Evolutionary conservation across 2,329 filamentous ascomycete species (phyloP).

Genomic region (Juglanconis juglandina): DNA sequence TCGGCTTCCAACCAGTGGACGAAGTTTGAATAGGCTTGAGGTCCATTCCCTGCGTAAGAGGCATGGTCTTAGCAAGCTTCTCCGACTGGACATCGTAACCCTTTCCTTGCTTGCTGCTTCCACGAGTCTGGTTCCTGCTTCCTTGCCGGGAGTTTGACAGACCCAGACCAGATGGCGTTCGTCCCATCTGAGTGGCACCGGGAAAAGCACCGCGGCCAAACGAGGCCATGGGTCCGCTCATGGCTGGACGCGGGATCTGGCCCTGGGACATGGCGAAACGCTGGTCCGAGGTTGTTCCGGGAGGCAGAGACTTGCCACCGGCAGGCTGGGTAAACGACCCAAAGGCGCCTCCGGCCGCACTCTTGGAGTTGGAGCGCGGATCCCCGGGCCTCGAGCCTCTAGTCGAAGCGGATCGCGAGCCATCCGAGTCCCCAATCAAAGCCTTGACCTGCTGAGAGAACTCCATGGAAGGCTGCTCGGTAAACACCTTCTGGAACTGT

Average conservation of each 20-base stretch:
- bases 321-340: constrained; percentile 60
- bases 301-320: constrained; percentile 61
- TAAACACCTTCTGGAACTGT: constrained; percentile 94
- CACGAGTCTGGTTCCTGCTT: constrained; percentile 54
- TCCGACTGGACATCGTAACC: constrained; percentile 56
- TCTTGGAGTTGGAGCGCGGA: constrained; percentile 48
- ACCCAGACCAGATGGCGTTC: constrained; percentile 53
- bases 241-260: constrained; percentile 45
- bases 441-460: constrained; percentile 89
- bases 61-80: constrained; percentile 81
- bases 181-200: constrained; percentile 58
- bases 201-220: constrained; percentile 64
- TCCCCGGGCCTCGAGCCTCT: constrained; percentile 41
- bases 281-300: constrained; percentile 73
- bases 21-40: constrained; percentile 75
- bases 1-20: constrained; percentile 84
- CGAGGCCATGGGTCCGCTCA: constrained; percentile 52
- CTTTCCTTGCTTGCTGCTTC: constrained; percentile 57
- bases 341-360: constrained; percentile 48
- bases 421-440: constrained; percentile 75
- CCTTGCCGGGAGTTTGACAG: constrained; percentile 60
- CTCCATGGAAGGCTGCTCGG: constrained; percentile 90
- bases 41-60: constrained; percentile 78
- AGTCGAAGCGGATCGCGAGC: constrained; percentile 59
- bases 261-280: constrained; percentile 66